These are phyloP conservation scores for Nidularia sp. DNA, from an alignment of 768 basidiomycete genomes.

Conservation along the genomic window DNA sequence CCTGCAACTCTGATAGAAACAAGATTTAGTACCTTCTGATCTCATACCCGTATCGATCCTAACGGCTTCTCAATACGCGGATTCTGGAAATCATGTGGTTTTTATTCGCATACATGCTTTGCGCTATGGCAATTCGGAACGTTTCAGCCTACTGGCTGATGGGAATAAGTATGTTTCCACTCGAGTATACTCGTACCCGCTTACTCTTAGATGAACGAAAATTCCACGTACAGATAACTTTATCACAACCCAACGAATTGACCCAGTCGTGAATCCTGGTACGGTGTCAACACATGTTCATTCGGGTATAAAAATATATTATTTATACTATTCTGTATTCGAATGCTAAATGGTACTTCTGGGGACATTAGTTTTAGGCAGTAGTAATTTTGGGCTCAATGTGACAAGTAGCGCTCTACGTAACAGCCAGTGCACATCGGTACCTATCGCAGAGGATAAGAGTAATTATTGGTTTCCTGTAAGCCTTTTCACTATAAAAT, in stretches of 20 bases:
- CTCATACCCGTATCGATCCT: too few species aligned
- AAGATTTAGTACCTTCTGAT: too few species aligned
- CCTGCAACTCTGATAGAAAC: too few species aligned
- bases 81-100: too few species aligned
- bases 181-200: neutral
- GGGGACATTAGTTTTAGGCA: conserved; percentile 36
- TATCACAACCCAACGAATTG: conserved; percentile 43
- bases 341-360: neutral
- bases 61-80: too few species aligned
- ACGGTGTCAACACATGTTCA: conserved; percentile 43
- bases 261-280: conserved; percentile 47
- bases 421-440: conserved; percentile 47
- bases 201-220: neutral
- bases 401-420: conserved; percentile 36
- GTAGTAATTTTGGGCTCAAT: conserved; percentile 44
- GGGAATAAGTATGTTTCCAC: conserved; percentile 27
- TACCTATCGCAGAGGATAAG: conserved; percentile 50
- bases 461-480: conserved; percentile 53
- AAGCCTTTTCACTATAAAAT: conserved; percentile 8
- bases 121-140: too few species aligned
- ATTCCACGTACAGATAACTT: conserved; percentile 25
- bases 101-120: too few species aligned
- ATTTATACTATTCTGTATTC: neutral
- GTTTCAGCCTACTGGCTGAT: conserved; percentile 38
- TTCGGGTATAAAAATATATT: conserved; percentile 24